Percentiles rank a stretch among this genome's conserved stretches.
Conservation (phyloP, 108 stramenopile species). For the Chaetoceros tenuissimus region DNA sequence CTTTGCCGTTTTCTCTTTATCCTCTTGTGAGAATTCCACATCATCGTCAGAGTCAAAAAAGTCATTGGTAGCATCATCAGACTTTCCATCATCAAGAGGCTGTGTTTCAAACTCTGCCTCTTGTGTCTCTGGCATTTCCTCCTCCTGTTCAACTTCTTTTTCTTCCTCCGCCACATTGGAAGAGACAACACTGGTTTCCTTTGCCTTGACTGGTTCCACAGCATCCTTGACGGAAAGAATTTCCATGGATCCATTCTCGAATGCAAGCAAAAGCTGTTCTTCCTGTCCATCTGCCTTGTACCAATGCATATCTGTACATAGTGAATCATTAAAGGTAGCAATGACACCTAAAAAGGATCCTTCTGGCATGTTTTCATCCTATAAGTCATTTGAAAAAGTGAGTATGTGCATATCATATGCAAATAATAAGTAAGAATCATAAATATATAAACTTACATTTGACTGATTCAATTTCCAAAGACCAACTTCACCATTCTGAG, state of each 20-base stretch:
- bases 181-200: constrained; percentile 15
- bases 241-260: not conserved
- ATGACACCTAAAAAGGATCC: not conserved
- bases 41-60: not conserved
- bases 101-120: not conserved
- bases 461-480: constrained; percentile 38
- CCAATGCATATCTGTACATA: not conserved
- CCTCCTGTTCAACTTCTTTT: constrained; percentile 27
- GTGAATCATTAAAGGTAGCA: not conserved
- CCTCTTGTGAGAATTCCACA: too few species aligned
- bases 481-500: constrained; percentile 46
- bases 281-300: not conserved
- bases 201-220: not conserved
- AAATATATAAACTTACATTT: not conserved
- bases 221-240: not conserved
- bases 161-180: constrained; percentile 52
- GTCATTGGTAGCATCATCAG: constrained; percentile 3
- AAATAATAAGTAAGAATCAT: too few species aligned
- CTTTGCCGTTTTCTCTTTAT: not conserved
- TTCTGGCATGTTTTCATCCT: constrained; percentile 1
- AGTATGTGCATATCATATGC: too few species aligned
- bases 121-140: not conserved
- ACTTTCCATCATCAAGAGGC: constrained; percentile 9
- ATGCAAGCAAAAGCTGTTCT: not conserved
- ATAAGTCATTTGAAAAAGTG: not conserved